Base-by-base conservation (phyloP, 768 basidiomycete genomes). In the Rhodotorula taiwanensis region DNA sequence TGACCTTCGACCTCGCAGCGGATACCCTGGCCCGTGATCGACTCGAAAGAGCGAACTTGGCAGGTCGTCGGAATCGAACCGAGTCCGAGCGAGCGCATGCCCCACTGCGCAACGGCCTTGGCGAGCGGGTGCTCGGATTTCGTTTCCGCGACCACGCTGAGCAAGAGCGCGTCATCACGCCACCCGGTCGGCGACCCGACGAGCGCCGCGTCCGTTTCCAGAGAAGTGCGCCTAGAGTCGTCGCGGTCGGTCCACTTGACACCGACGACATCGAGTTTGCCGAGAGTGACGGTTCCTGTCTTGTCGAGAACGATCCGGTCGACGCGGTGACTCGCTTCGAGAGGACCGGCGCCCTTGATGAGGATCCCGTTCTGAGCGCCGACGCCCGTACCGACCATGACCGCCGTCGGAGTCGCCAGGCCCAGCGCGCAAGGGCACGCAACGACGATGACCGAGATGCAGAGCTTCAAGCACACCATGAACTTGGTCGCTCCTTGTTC, bases 311-410 rank as follows among this genome's bases (percentile, higher is more conserved):
- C 83, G 66, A 98, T 84, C 20, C 84, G 81, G 74, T 84, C 84
- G 72, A 98, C 84, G 55, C 81, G 80, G 69, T 83, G 84, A 76
- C 90, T 91, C 5, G 89, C 91, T 74, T 99, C 95, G 31, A 99
- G 79, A 5, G 95, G 93, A 20, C 87, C 81, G 3, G 93, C 95
- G 27, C 95, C 93, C 75, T 99, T 99, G 83, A 99, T 98, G 50
- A 99, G 78, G 62, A 99, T 98, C 0, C 95, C 94, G 72, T 98
- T 94, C 78, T 87, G 83, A 14, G 95, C 95, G 3, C 95, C 95
- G 60, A 98, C 84, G 1, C 95, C 95, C 0, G 94, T 98, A 23
- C 95, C 95, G 36, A 98, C 95, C 95, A 98, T 98, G 77, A 98
- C 91, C 4, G 94, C 95, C 0, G 95, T 98, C 1, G 95, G 95